Percentiles rank a stretch among this genome's conserved stretches.
phyloP scores from a whole-genome alignment of 768 basidiomycete genomes.

The Amanita inopinata region DNA sequence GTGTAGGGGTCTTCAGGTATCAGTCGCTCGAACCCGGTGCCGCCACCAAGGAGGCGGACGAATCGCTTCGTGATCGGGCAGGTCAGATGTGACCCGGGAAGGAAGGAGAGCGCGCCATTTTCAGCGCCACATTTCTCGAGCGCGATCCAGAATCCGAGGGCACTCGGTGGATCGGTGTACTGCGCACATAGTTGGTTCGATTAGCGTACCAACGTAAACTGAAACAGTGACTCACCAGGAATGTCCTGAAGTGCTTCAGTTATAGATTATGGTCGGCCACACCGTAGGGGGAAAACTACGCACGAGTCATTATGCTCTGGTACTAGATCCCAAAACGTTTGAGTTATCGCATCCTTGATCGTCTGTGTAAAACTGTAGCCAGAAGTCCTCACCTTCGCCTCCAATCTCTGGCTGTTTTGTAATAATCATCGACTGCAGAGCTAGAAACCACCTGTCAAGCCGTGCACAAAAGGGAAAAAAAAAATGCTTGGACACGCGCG shows the following conservation, averaged over 20 bases:
- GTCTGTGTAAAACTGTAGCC: neutral
- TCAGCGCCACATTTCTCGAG: conserved; percentile 75
- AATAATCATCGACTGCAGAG: conserved; percentile 91
- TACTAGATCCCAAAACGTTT: conserved; percentile 34
- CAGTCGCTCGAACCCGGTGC: conserved; percentile 78
- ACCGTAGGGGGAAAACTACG: conserved; percentile 19
- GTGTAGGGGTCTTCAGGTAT: conserved; percentile 24
- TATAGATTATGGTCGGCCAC: conserved; percentile 1
- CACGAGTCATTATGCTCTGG: conserved; percentile 92
- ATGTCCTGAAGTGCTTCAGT: conserved; percentile 38
- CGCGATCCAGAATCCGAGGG: conserved; percentile 95
- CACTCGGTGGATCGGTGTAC: conserved; percentile 88
- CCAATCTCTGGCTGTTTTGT: conserved; percentile 92
- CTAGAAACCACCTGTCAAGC: conserved; percentile 36
- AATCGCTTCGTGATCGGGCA: conserved; percentile 76
- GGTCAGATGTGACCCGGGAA: conserved; percentile 82
- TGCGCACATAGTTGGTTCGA: conserved; percentile 21
- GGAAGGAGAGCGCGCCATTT: conserved; percentile 83
- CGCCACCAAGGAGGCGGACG: conserved; percentile 62
- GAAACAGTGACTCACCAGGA: conserved; percentile 40
- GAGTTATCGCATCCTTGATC: neutral
- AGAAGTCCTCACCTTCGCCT: conserved; percentile 58
- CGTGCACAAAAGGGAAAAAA: neutral
- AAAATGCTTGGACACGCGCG: too few species aligned
- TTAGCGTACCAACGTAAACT: neutral